Conservation (phyloP, 768 basidiomycete genomes). For the Leccinum barrowsii region DNA sequence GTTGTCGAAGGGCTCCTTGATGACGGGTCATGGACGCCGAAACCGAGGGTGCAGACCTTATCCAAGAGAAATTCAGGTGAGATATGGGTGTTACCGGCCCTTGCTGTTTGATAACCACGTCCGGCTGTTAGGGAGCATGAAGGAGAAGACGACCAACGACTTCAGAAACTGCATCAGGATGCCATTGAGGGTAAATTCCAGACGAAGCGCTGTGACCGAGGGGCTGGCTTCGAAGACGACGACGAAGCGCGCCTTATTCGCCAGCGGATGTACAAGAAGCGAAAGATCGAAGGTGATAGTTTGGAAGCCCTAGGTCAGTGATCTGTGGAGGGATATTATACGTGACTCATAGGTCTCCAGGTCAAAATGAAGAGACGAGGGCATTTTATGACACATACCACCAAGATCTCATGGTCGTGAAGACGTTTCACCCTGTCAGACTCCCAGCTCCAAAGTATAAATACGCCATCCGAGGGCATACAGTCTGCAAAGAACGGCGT, state of each 20-base stretch:
- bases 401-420: constrained; percentile 39
- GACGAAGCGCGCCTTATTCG: constrained; percentile 46
- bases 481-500: too few species aligned
- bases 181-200: constrained; percentile 63
- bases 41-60: constrained; percentile 52
- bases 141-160: constrained; percentile 55
- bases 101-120: neutral
- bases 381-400: constrained; percentile 68
- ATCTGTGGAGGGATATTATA: neutral
- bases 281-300: constrained; percentile 57
- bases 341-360: constrained; percentile 33
- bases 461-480: too few species aligned
- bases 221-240: constrained; percentile 60
- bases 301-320: constrained; percentile 61
- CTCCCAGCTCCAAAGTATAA: too few species aligned
- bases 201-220: constrained; percentile 54
- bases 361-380: constrained; percentile 51
- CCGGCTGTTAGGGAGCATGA: constrained; percentile 56
- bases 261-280: constrained; percentile 53
- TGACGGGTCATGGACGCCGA: constrained; percentile 64
- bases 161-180: constrained; percentile 60
- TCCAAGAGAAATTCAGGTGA: constrained; percentile 72
- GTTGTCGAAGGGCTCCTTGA: constrained; percentile 64
- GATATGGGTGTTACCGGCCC: constrained; percentile 20
- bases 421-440: too few species aligned